Conservation (phyloP, 331 rosid species). For the Spiraea crenata region DNA sequence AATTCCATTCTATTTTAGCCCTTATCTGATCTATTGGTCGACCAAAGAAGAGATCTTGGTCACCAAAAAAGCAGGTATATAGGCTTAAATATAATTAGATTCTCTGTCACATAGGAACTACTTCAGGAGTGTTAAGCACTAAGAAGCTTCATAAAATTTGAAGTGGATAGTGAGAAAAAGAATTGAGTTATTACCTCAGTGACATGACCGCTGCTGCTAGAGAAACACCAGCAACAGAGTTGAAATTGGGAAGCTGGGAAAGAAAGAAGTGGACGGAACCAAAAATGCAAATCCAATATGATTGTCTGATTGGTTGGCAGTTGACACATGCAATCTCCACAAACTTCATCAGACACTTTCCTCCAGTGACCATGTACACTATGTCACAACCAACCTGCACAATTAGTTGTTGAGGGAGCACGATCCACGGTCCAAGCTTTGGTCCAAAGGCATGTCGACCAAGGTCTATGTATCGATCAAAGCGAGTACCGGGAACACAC, state of each 20-base stretch:
- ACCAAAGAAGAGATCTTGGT: no score
- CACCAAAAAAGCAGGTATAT: no score
- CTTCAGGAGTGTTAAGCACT: no score
- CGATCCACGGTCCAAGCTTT: slow-evolving; percentile 80
- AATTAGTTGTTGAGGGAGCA: slow-evolving; percentile 72
- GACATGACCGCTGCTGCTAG: slow-evolving; percentile 97
- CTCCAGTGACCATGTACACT: slow-evolving; percentile 87
- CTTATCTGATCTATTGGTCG: background rate
- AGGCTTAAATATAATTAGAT: no score
- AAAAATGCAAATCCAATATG: slow-evolving; percentile 83
- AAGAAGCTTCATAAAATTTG: no score
- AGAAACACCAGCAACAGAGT: slow-evolving; percentile 87
- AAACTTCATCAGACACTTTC: slow-evolving; percentile 76
- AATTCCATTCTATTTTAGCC: background rate
- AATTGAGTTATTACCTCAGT: slow-evolving; percentile 46
- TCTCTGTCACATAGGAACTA: no score
- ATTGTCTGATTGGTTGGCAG: slow-evolving; percentile 65
- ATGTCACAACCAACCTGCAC: slow-evolving; percentile 92
- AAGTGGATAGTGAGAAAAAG: background rate
- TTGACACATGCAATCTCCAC: slow-evolving; percentile 75
- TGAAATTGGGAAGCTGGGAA: slow-evolving; percentile 93
- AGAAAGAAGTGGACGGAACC: slow-evolving; percentile 82
- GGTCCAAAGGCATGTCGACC: slow-evolving; percentile 80
- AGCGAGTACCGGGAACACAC: slow-evolving; percentile 76
- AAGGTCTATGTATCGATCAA: slow-evolving; percentile 78